Conservation (phyloP, 2,329 filamentous ascomycete genomes). For the Monilinia vaccinii-corymbosi region DNA sequence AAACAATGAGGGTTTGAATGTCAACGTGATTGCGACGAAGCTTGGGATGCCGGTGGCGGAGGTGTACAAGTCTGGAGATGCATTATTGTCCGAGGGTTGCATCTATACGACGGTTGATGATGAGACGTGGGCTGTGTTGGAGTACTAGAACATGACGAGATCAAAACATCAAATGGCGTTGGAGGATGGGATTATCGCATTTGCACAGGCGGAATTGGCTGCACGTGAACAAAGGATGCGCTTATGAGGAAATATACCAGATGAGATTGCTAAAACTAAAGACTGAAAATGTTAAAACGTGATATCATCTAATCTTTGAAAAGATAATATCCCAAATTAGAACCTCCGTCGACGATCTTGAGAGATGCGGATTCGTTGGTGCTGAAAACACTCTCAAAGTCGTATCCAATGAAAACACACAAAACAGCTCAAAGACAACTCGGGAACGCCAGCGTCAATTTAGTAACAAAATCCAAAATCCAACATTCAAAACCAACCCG, state of each 20-base stretch:
- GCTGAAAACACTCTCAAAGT: not conserved
- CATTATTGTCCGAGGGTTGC: constrained; percentile 62
- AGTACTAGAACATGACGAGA: constrained; percentile 39
- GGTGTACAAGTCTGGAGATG: constrained; percentile 69
- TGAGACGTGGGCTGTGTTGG: constrained; percentile 80
- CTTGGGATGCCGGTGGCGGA: constrained; percentile 59
- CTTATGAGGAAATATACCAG: not conserved
- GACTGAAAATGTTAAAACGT: not conserved
- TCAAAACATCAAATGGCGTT: constrained; percentile 16
- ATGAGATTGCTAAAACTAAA: not conserved
- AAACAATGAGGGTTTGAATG: constrained; percentile 74
- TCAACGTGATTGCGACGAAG: constrained; percentile 63
- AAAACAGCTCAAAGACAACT: no score
- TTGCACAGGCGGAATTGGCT: not conserved
- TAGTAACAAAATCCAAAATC: not conserved
- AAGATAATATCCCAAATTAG: not conserved
- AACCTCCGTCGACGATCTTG: not conserved
- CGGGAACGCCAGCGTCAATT: not conserved
- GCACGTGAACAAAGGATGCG: constrained; percentile 1
- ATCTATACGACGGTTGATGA: constrained; percentile 93
- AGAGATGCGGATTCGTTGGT: no score
- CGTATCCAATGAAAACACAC: not conserved
- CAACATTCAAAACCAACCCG: not conserved
- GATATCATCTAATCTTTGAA: not conserved
- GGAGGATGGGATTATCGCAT: constrained; percentile 4